Base-by-base conservation (phyloP, 2,329 filamentous ascomycete species). In the Curvularia lunata region DNA sequence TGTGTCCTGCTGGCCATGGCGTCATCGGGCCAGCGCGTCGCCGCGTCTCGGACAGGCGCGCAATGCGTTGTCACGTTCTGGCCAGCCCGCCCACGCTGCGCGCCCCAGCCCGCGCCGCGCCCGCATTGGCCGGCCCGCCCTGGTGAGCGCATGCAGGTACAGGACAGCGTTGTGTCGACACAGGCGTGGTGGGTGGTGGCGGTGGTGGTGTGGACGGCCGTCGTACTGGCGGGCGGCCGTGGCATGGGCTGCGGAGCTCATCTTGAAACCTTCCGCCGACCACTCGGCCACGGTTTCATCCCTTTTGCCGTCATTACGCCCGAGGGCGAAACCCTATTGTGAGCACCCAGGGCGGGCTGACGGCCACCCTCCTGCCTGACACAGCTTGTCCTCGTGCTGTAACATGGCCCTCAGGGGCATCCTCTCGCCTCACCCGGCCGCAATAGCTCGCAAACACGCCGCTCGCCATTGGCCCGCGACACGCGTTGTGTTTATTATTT, bases 241-340 rank as follows among this genome's bases (percentile, higher is more conserved):
- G 47, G 37, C 46, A 46, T 40, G 49, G 50, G 54, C 54, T 55
- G 53, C 19, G 57, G 52, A 48, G 43, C 42, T 46, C 54, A 21
- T 61, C 58, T 49, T 49, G 47, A 40, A 58, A 48, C 46, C 43
- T 60, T 59, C 55, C 56, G 43, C 63, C 63, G 56, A 62, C 61
- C 66, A 65, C 48, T 51, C 55, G 56, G 61, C 62, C 61, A 52
- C 53, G 53, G 68, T 71, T 68, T 71, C 66, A 72, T 61, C 64
- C 64, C 62, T 59, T 62, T 61, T 50, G 27, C 48, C 28, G 32
- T 43, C 27, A 47, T 47, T 47, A 28, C 43, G 43, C 43, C 27
- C 52, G 57, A 43, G 54, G 54, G 47, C 58, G 58, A 66, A 52
- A 65, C 62, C 49, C 16, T 16, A 52, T 54, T 54, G 23, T 25